Base-by-base conservation (phyloP, 1,284 basidiomycete genomes). In the Ceratobasidium sp. region DNA sequence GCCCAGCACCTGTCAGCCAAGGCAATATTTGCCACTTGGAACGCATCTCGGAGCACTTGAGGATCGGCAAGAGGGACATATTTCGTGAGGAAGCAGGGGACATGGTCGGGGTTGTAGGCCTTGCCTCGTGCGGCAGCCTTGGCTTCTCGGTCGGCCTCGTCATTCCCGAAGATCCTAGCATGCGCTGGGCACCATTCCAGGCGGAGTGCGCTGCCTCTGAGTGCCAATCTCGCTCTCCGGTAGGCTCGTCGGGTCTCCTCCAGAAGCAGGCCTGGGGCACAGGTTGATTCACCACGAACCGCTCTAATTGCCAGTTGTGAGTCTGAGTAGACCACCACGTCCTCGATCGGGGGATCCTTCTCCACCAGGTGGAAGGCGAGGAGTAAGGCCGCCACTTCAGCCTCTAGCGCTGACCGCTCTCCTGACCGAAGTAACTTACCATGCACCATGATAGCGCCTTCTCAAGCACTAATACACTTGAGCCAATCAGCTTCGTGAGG, bases 141-240 rank as follows among this genome's bases (percentile, higher is more conserved):
- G 12, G 54, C 54, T 25, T 56, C 54, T 13, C 38, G 25, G 52
- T 56, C 54, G 20, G 54, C 54, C 12, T 32, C 32, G 4, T 20
- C 12, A 35, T 40, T 56, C 2, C 54, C 54, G 4, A 40, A 20
- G 25, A 40, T 22, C 3, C 29, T 35, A 13, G 20, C 20, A 17
- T 56, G 54, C 13, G 54, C 54, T 35, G 54, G 54, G 35, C 54
- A 56, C 54, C 54, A 56, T 4, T n/a, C 8, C 7, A 40, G 7
- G 7, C 38, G 7, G 38, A 40, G 7, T 7, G 8, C 17, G 38
- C 7, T 17, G 38, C 38, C 38, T 40, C 17, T 7, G 38, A 40
- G 17, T 17, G 7, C 17, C 17, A 7, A 8, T 7, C 38, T 7
- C 8, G 17, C 17, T 17, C 38, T 40, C 17, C 17, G 7, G 17